Evolutionary conservation across 257 asterid species (phyloP).

Genomic region (Rhazya stricta): DNA sequence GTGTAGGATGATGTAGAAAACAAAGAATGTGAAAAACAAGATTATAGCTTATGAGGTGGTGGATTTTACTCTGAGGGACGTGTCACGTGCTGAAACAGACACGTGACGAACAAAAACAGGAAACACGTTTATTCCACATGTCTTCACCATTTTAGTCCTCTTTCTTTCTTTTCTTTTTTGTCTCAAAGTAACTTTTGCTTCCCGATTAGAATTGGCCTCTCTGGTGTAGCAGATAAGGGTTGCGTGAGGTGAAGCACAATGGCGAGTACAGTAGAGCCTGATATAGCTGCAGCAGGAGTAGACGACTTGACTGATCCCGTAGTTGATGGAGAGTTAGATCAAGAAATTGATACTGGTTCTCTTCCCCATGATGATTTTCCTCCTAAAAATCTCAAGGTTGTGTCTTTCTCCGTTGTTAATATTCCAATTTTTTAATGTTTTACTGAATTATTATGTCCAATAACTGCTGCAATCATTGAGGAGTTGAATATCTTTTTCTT

Average conservation of each 20-base stretch:
- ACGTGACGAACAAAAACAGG: background rate
- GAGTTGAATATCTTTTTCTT: background rate
- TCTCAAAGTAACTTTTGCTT: background rate
- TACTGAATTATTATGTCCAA: too few relatives aligned
- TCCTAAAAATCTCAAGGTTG: conserved; percentile 1
- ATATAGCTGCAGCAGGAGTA: background rate
- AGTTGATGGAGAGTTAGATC: conserved; percentile 9
- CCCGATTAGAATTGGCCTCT: background rate
- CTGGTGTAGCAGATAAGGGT: background rate
- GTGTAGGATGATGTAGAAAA: too few relatives aligned
- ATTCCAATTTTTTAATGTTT: background rate
- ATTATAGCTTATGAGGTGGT: too few relatives aligned
- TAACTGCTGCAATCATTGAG: too few relatives aligned
- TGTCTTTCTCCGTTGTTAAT: background rate
- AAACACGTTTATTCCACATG: conserved; percentile 9
- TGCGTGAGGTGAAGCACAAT: background rate
- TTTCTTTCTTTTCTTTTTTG: background rate
- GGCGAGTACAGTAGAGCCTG: conserved; percentile 9
- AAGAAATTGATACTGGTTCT: background rate
- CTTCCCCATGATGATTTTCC: background rate
- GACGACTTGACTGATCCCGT: background rate
- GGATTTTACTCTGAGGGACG: too few relatives aligned
- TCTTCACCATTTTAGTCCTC: background rate
- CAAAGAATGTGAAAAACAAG: too few relatives aligned
- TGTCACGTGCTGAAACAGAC: background rate